Base-by-base conservation (phyloP, 108 stramenopile species). In the Ochromonas danica region DNA sequence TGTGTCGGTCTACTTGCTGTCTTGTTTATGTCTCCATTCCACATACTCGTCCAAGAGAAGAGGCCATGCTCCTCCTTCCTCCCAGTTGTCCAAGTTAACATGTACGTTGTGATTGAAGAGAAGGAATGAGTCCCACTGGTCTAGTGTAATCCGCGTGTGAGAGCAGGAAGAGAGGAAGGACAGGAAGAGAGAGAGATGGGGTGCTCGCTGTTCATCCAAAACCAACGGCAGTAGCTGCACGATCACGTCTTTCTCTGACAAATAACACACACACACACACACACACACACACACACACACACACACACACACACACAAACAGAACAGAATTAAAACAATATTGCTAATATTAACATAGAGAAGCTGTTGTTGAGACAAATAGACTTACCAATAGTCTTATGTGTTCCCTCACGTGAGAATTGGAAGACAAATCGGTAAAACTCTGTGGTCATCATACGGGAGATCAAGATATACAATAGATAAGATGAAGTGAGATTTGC, bases 391-490 rank as follows among this genome's bases (percentile, higher is more conserved):
- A 75, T 75, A 10, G 72, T 75, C 51, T 75, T 75, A 41, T 75
- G 72, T 3, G 72, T 75, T 31, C 72, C 72, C 40, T 75, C 72
- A 10, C 72, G 36, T 41, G n/a, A 33, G 31, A 75, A 75, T 60
- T 75, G 72, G 72, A 75, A 75, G 3, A 75, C 72, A 25, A 75
- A 75, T 27, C 72, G 72, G 31, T 57, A 75, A 33, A 75, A 75
- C 6, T 75, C 72, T 70, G n/a, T 25, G 25, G 25, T 25, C 57
- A 60, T 25, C 25, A 60, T 25, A 25, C 57, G 25, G 25, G 25
- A 25, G 25, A 60, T 60, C n/a, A n/a, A 60, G 25, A 60, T 60
- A 60, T 60, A 25, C 57, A 25, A 60, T 25, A 25, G 25, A 60
- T 60, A 25, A 60, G 25, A 60, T 60, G 25, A 25, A 60, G 25